phyloP scores from a whole-genome alignment of 106 monocot species.

The Cymbidium sinense region DNA sequence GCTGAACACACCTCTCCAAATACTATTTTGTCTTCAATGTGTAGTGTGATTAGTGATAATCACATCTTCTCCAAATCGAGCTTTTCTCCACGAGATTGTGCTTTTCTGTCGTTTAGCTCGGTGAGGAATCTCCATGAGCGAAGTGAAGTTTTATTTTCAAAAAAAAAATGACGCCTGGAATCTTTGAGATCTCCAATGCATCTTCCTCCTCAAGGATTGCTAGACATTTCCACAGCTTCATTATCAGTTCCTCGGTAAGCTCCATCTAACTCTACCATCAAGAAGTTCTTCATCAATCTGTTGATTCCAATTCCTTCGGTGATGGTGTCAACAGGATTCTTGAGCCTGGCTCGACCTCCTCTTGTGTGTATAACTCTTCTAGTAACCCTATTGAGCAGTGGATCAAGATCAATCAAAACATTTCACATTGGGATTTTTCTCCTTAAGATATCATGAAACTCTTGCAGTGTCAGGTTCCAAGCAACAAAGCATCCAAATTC shows the following conservation, averaged over 20 bases:
- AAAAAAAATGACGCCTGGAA: too few relatives aligned
- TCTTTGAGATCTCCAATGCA: too few relatives aligned
- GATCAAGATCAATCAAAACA: slow-evolving; percentile 89
- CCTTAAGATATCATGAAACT: slow-evolving; percentile 89
- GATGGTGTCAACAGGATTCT: slow-evolving; percentile 94
- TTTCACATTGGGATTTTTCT: slow-evolving; percentile 73
- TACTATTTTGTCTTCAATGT: too few relatives aligned
- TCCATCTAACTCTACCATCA: slow-evolving; percentile 88
- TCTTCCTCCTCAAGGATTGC: too few relatives aligned
- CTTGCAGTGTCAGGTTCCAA: slow-evolving; percentile 96
- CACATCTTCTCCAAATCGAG: too few relatives aligned
- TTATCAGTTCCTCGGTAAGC: slow-evolving; percentile 76
- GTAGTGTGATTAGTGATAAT: too few relatives aligned
- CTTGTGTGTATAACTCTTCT: slow-evolving; percentile 92
- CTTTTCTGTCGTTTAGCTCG: too few relatives aligned
- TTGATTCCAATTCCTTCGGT: slow-evolving; percentile 99
- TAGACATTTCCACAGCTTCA: slow-evolving; percentile 96
- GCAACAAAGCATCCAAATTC: slow-evolving; percentile 78
- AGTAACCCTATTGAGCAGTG: slow-evolving; percentile 88
- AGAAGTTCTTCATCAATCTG: slow-evolving; percentile 80
- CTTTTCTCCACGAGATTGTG: too few relatives aligned
- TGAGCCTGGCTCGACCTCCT: slow-evolving; percentile 90
- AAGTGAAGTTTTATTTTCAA: too few relatives aligned
- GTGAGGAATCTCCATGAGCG: too few relatives aligned
- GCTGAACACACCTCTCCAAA: too few relatives aligned